Conservation (phyloP, 2,329 filamentous ascomycete species). For the Cladosporium sp. region DNA sequence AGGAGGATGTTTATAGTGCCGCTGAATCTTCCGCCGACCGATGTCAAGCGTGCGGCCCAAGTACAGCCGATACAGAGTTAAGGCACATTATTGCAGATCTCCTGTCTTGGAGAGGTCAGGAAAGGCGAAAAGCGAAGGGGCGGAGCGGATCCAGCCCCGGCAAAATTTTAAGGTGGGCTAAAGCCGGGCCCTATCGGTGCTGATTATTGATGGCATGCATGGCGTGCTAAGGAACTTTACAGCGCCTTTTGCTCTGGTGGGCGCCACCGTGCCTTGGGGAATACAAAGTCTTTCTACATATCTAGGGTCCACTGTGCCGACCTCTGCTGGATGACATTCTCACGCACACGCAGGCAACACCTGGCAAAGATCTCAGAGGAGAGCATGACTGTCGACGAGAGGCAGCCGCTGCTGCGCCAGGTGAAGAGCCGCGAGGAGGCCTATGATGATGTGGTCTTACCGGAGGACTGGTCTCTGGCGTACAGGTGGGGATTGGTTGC, state of each 20-base stretch:
- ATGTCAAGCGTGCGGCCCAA: not conserved
- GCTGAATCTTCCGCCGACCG: not conserved
- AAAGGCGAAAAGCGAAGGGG: not conserved
- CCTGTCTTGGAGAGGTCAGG: not conserved
- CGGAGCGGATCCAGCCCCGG: not conserved
- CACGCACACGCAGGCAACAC: not conserved
- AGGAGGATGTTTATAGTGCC: no score
- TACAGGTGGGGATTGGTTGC: slow-evolving; percentile 52
- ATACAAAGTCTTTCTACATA: not conserved
- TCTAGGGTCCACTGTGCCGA: not conserved
- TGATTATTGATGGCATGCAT: not conserved
- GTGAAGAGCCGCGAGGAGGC: slow-evolving; percentile 11
- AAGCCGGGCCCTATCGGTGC: not conserved
- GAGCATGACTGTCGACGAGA: slow-evolving; percentile 12
- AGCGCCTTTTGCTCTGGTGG: not conserved
- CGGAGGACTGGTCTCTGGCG: slow-evolving; percentile 48
- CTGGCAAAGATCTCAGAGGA: slow-evolving; percentile 4
- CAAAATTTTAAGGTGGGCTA: not conserved
- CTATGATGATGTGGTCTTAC: slow-evolving; percentile 21
- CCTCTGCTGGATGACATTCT: not conserved
- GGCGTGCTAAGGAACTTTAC: slow-evolving; percentile 2
- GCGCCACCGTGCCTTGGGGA: not conserved
- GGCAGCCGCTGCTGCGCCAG: slow-evolving; percentile 11
- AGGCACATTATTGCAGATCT: not conserved
- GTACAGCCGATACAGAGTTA: not conserved